These are phyloP conservation scores for Neofusicoccum cordaticola DNA, from an alignment of 2,329 filamentous ascomycete species.

Conservation along the genomic window DNA sequence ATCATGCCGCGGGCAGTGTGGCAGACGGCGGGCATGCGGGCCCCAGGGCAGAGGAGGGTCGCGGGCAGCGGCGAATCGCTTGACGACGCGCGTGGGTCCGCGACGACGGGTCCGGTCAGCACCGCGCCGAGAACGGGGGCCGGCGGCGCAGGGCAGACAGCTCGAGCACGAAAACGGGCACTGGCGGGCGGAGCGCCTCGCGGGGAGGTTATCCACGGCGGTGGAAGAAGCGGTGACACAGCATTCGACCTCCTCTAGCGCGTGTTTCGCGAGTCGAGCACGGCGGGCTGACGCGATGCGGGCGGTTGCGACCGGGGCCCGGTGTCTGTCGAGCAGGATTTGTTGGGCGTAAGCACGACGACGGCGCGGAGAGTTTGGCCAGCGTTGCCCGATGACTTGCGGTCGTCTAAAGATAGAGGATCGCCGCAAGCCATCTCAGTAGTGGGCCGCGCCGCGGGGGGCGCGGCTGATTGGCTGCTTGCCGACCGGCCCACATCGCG, in stretches of 20 bases:
- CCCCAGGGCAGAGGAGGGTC: not conserved
- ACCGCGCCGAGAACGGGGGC: not conserved
- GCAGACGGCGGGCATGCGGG: not conserved
- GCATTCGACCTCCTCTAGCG: not conserved
- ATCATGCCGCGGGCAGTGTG: conserved; percentile 4
- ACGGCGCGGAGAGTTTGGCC: conserved; percentile 2
- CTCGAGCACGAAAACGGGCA: conserved; percentile 9
- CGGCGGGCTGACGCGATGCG: not conserved
- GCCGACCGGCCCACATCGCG: not conserved
- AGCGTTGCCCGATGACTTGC: conserved; percentile 3
- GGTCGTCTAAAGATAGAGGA: conserved; percentile 10
- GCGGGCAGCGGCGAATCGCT: not conserved
- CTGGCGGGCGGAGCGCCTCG: not conserved
- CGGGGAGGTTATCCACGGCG: not conserved
- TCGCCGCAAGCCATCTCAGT: not conserved
- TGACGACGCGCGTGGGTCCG: not conserved
- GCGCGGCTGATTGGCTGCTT: not conserved
- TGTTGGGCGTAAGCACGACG: not conserved
- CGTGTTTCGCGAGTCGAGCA: not conserved
- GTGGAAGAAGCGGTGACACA: conserved; percentile 10
- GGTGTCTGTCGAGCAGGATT: not conserved
- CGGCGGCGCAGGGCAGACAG: not conserved
- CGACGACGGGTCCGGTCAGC: not conserved
- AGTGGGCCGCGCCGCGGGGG: not conserved
- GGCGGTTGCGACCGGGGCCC: not conserved